Evolutionary conservation across 179 eudicot species (phyloP), one percentile per base, ranked within the genome.

Genomic region (Silene vulgaris): DNA sequence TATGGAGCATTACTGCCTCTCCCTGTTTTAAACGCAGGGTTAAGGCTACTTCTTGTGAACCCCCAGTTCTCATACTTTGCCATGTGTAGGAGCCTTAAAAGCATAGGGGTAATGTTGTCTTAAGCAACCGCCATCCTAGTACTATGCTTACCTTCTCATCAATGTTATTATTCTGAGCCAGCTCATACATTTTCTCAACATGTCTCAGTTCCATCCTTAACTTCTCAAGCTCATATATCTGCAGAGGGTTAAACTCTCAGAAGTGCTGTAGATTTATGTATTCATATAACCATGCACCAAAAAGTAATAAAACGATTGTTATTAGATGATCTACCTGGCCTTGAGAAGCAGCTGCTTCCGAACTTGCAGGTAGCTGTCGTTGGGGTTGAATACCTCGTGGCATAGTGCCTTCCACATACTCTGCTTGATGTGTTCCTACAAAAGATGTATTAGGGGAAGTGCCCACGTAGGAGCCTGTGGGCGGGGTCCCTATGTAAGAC

Each of bases 121-220:
- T 40, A 7, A 32, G 9, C 30, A 65, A 32, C 13, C 43, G 16
- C 37, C 45, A 30, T 16, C 4, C 45, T 30, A 17, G 29, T 14
- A 30, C 6, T 57, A 28, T 16, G 48, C 48, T 72, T 72, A 72
- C 75, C 75, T 72, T 72, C 57, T 72, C 75, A 30, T 72, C 65
- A 57, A 72, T 72, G 26, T 29, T 56, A 26, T 3, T 72, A 29
- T 32, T 30, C 13, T 72, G 65, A 56, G 75, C 63, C 48, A 72
- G 75, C 65, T 72, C 64, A 56, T 72, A 57, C 75, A 56, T 72
- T 17, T 72, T 72, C 35, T 56, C 65, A 2, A 56, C 65, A 8
- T 72, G 75, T 56, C 75, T 56, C 8, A 72, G 75, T 29, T 72
- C 65, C 75, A 72, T 72, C 50, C 75, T 56, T 72, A 72, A 32